Evolutionary conservation across 495 filamentous ascomycete species (phyloP).

Genomic region (Aspergillus saccharolyticus): DNA sequence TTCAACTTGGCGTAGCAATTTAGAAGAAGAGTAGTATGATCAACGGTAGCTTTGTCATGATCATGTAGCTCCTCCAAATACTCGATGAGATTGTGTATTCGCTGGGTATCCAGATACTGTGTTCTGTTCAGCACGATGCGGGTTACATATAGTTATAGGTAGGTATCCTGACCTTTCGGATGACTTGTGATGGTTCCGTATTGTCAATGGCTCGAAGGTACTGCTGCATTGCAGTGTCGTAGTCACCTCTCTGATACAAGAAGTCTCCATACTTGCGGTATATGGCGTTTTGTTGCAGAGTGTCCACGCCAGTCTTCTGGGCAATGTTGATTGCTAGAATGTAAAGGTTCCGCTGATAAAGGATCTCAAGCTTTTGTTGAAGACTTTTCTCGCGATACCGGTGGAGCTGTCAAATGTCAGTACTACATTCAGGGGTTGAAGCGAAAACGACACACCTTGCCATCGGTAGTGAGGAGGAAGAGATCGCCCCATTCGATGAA

Average conservation of each 20-base stretch:
- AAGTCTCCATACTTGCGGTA: conserved; percentile 92
- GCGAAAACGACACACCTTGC: conserved; percentile 57
- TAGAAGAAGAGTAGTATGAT: conserved; percentile 88
- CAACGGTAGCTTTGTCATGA: conserved; percentile 86
- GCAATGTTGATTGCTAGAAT: conserved; percentile 88
- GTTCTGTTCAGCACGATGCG: conserved; percentile 18
- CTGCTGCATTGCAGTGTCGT: conserved; percentile 96
- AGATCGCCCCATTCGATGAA: conserved; percentile 90
- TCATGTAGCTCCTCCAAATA: conserved; percentile 96
- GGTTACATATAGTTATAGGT: not conserved
- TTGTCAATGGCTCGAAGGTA: conserved; percentile 95
- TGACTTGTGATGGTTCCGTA: conserved; percentile 90
- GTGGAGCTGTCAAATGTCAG: conserved; percentile 53
- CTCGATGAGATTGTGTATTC: conserved; percentile 95
- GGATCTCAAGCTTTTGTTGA: conserved; percentile 84
- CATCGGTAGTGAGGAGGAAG: conserved; percentile 80
- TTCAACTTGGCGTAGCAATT: conserved; percentile 98
- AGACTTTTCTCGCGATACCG: conserved; percentile 90
- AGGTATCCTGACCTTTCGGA: conserved; percentile 62
- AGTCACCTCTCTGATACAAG: conserved; percentile 90
- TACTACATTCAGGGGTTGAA: not conserved
- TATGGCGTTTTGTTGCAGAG: conserved; percentile 80
- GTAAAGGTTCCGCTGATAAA: conserved; percentile 91
- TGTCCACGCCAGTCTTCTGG: conserved; percentile 75
- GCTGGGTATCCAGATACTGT: conserved; percentile 87